Percentiles rank a stretch among this genome's conserved stretches.
phyloP scores from a whole-genome alignment of 768 basidiomycete genomes.

The Cyclocybe aegerita region DNA sequence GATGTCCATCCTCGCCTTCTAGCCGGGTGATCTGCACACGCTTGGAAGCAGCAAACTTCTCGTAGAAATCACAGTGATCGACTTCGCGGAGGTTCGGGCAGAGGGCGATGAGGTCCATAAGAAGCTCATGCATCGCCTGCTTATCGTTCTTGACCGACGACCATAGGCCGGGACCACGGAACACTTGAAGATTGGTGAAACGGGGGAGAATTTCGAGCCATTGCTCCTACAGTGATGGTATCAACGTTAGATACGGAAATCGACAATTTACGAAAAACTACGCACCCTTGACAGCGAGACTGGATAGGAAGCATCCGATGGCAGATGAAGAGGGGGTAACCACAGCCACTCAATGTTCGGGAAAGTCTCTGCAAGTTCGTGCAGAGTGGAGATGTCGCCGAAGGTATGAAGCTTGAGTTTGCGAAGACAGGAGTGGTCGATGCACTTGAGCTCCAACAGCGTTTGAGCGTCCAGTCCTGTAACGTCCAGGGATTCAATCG shows the following conservation, averaged over 20 bases:
- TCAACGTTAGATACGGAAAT: not conserved
- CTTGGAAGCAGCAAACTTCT: conserved; percentile 30
- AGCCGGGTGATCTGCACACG: conserved; percentile 36
- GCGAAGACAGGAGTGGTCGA: conserved; percentile 28
- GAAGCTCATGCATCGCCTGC: conserved; percentile 39
- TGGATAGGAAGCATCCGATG: conserved; percentile 19
- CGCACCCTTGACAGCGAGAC: conserved; percentile 25
- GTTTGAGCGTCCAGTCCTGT: conserved; percentile 25
- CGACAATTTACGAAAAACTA: not conserved
- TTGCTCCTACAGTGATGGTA: conserved; percentile 24
- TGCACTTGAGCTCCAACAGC: conserved; percentile 26
- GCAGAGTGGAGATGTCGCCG: conserved; percentile 25
- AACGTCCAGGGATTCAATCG: conserved; percentile 36
- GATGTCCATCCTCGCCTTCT: conserved; percentile 23
- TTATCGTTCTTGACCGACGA: conserved; percentile 32
- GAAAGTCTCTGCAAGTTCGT: conserved; percentile 34
- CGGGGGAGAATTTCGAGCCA: conserved; percentile 40
- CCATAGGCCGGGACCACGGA: conserved; percentile 45
- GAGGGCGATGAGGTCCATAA: conserved; percentile 35
- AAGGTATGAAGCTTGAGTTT: conserved; percentile 32
- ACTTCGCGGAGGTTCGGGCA: conserved; percentile 43
- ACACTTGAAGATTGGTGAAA: conserved; percentile 42
- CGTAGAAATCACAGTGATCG: conserved; percentile 37
- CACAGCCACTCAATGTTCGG: conserved; percentile 40
- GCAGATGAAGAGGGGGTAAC: conserved; percentile 28